phyloP scores from a whole-genome alignment of 1,139 yeast species.

The Kodamaea arcana region DNA sequence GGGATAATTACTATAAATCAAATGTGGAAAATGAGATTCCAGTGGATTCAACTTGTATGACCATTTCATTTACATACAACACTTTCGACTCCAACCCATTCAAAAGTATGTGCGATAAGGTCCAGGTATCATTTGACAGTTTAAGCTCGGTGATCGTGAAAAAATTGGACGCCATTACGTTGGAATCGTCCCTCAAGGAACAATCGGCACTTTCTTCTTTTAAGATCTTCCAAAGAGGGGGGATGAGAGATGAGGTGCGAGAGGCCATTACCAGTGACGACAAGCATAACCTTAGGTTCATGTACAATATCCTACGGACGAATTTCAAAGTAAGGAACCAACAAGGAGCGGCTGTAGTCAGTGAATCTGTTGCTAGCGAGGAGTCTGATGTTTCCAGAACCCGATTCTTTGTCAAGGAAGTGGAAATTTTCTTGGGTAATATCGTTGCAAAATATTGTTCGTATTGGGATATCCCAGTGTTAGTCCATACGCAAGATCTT shows the following conservation, averaged over 20 bases:
- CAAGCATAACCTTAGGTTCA: constrained; percentile 31
- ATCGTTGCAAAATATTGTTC: constrained; percentile 24
- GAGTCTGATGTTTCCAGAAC: constrained; percentile 2
- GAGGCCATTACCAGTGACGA: constrained; percentile 19
- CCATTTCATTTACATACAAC: constrained; percentile 32
- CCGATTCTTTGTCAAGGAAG: constrained; percentile 26
- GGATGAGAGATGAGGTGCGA: constrained; percentile 7
- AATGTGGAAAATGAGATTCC: not conserved
- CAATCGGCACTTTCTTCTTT: constrained; percentile 27
- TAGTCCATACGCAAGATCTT: constrained; percentile 19
- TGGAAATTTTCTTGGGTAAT: constrained; percentile 23
- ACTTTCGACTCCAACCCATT: constrained; percentile 35
- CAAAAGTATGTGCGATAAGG: constrained; percentile 19
- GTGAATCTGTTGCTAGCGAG: not conserved
- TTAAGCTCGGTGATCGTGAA: constrained; percentile 22
- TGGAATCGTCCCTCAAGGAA: constrained; percentile 30
- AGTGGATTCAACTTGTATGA: constrained; percentile 26
- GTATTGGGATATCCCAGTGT: constrained; percentile 25
- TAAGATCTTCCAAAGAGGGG: constrained; percentile 20
- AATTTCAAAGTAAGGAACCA: constrained; percentile 31
- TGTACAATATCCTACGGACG: constrained; percentile 27
- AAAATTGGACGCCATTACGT: constrained; percentile 14
- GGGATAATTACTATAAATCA: constrained; percentile 9
- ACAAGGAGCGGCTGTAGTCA: constrained; percentile 24
- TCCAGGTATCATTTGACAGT: constrained; percentile 28